A percentile compares a stretch with the other conserved stretches of the same genome.
phyloP scores from a whole-genome alignment of 2,329 filamentous ascomycete genomes.

The Aspergillus fumigatus region DNA sequence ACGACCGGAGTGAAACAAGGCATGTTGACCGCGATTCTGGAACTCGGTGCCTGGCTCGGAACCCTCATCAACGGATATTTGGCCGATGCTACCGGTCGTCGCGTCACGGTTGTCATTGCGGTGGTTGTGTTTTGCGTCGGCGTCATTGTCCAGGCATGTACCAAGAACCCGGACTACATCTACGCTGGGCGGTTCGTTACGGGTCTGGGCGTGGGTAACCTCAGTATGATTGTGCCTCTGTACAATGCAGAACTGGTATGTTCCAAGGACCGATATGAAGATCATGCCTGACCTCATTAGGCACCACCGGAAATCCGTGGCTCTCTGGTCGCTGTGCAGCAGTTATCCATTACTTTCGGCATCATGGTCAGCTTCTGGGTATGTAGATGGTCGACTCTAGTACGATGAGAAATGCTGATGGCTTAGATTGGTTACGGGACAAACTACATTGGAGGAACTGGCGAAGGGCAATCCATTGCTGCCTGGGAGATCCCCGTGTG shows the following conservation, averaged over 20 bases:
- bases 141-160: slow-evolving; percentile 36
- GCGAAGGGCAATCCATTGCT: slow-evolving; percentile 55
- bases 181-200: slow-evolving; percentile 40
- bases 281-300: slow-evolving; percentile 10
- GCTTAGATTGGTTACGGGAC: slow-evolving; percentile 39
- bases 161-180: slow-evolving; percentile 27
- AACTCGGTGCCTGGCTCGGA: slow-evolving; percentile 38
- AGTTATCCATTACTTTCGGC: slow-evolving; percentile 42
- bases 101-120: slow-evolving; percentile 29
- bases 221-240: slow-evolving; percentile 40
- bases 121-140: slow-evolving; percentile 34
- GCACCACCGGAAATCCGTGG: slow-evolving; percentile 42
- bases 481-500: slow-evolving; percentile 72
- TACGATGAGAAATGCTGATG: slow-evolving; percentile 5
- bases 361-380: slow-evolving; percentile 43
- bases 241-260: slow-evolving; percentile 35
- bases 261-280: neutral
- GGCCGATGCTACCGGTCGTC: slow-evolving; percentile 33
- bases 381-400: slow-evolving; percentile 5
- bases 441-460: slow-evolving; percentile 63
- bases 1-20: slow-evolving; percentile 25
- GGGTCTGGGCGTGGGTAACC: slow-evolving; percentile 40
- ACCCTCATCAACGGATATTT: slow-evolving; percentile 35
- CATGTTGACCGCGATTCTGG: slow-evolving; percentile 38
- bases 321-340: slow-evolving; percentile 39